Conservation (phyloP, 1,139 yeast species). For the Yamadazyma membranifaciens region DNA sequence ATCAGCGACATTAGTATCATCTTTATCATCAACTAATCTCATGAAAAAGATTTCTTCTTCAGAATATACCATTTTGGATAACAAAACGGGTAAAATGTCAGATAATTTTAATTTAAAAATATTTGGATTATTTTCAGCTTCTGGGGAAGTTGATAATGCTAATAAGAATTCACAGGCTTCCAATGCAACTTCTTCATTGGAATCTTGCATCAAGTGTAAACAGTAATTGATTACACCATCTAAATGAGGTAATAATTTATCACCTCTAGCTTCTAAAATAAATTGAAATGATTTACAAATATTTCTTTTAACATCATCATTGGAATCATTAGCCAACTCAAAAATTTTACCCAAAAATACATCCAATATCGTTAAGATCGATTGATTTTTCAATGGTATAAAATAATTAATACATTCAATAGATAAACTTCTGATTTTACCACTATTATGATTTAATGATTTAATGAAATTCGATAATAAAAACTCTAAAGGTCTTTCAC, state of each 20-base stretch:
- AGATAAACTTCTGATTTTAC: conserved; percentile 60
- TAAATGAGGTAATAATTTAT: conserved; percentile 74
- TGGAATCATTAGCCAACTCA: conserved; percentile 56
- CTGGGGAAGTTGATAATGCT: conserved; percentile 60
- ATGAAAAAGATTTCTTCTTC: conserved; percentile 75
- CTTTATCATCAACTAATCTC: conserved; percentile 69
- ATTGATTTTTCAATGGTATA: conserved; percentile 65
- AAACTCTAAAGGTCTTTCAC: conserved; percentile 65
- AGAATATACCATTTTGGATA: conserved; percentile 83
- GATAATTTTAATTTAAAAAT: conserved; percentile 57
- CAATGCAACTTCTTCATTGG: conserved; percentile 69
- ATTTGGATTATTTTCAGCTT: conserved; percentile 47
- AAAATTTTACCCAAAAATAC: conserved; percentile 64
- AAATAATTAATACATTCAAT: conserved; percentile 78
- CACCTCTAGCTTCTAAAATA: conserved; percentile 76
- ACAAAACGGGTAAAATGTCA: conserved; percentile 67
- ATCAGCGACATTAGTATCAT: conserved; percentile 68
- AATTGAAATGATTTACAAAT: conserved; percentile 78
- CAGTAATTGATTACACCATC: conserved; percentile 84
- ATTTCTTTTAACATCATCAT: conserved; percentile 63
- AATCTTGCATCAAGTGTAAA: conserved; percentile 70
- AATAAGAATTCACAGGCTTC: conserved; percentile 93
- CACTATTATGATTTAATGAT: conserved; percentile 39
- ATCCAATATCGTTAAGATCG: conserved; percentile 65
- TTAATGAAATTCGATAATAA: conserved; percentile 65